These are phyloP conservation scores for Bimuria novae-zelandiae DNA, from an alignment of 2,329 filamentous ascomycete genomes.

Conservation along the genomic window DNA sequence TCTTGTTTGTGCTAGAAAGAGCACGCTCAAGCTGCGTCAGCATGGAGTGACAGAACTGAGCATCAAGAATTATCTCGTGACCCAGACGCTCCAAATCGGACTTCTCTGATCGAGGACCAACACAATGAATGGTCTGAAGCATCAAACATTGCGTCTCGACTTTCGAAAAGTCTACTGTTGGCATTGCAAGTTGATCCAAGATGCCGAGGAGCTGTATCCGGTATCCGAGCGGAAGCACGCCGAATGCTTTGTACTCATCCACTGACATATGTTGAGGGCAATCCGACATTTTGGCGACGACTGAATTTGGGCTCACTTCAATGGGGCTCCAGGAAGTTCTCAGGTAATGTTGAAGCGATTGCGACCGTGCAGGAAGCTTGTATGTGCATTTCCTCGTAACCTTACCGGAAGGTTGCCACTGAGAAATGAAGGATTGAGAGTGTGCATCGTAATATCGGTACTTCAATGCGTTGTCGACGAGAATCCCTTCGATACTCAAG, in stretches of 20 bases:
- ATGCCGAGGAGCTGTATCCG: slow-evolving; percentile 62
- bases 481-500: slow-evolving; percentile 45
- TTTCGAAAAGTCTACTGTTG: slow-evolving; percentile 57
- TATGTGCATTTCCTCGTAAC: slow-evolving; percentile 48
- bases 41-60: slow-evolving; percentile 36
- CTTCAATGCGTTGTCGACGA: slow-evolving; percentile 52
- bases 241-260: slow-evolving; percentile 61
- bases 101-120: slow-evolving; percentile 42
- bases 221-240: slow-evolving; percentile 53
- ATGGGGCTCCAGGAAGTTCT: slow-evolving; percentile 31
- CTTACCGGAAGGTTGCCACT: slow-evolving; percentile 16
- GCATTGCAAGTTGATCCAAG: slow-evolving; percentile 54
- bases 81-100: slow-evolving; percentile 30
- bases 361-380: slow-evolving; percentile 39
- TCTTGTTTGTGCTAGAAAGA: slow-evolving; percentile 20
- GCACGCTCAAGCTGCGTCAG: slow-evolving; percentile 21
- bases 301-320: slow-evolving; percentile 53
- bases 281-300: slow-evolving; percentile 47
- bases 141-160: slow-evolving; percentile 55
- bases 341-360: slow-evolving; percentile 49
- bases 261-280: slow-evolving; percentile 57
- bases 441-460: slow-evolving; percentile 42
- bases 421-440: slow-evolving; percentile 20
- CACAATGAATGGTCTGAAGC: slow-evolving; percentile 56
- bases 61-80: slow-evolving; percentile 46